These are phyloP conservation scores for Ascochyta koolunga DNA, from an alignment of 2,329 filamentous ascomycete species.

Conservation along the genomic window DNA sequence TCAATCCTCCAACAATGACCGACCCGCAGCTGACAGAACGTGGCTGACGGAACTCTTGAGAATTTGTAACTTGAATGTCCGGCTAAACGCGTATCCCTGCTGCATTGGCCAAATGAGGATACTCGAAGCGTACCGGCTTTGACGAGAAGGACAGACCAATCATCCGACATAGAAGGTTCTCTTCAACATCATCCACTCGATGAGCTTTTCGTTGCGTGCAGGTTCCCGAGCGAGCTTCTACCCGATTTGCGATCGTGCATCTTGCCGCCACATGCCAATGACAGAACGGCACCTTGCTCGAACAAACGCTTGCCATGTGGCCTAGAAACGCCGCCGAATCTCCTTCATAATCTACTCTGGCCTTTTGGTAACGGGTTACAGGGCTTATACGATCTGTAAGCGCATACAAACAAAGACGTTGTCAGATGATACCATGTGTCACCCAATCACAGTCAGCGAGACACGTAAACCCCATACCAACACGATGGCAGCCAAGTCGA, in stretches of 20 bases:
- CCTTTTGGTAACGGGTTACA: constrained; percentile 4
- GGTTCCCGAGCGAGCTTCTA: background rate
- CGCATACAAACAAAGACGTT: constrained; percentile 4
- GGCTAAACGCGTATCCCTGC: constrained; percentile 12
- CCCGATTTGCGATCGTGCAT: background rate
- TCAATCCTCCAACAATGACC: constrained; percentile 2
- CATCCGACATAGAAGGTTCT: background rate
- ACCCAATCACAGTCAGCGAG: constrained; percentile 17
- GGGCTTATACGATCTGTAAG: constrained; percentile 3
- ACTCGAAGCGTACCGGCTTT: constrained; percentile 1
- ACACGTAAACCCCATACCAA: constrained; percentile 10
- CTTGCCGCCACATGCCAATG: background rate
- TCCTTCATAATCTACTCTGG: background rate
- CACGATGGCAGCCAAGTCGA: constrained; percentile 4
- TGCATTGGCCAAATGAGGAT: background rate
- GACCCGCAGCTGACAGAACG: constrained; percentile 9
- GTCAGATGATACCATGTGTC: constrained; percentile 17
- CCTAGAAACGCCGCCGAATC: constrained; percentile 4
- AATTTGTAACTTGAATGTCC: background rate
- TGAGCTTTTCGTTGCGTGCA: background rate
- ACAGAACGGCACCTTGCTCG: background rate
- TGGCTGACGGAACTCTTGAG: constrained; percentile 3
- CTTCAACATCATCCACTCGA: background rate
- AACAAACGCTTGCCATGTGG: constrained; percentile 8
- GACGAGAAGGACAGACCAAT: background rate